A percentile compares a stretch with the other conserved stretches of the same genome.
These are phyloP conservation scores for Gliomastix tumulicola DNA, from an alignment of 2,329 filamentous ascomycete species.

Conservation along the genomic window DNA sequence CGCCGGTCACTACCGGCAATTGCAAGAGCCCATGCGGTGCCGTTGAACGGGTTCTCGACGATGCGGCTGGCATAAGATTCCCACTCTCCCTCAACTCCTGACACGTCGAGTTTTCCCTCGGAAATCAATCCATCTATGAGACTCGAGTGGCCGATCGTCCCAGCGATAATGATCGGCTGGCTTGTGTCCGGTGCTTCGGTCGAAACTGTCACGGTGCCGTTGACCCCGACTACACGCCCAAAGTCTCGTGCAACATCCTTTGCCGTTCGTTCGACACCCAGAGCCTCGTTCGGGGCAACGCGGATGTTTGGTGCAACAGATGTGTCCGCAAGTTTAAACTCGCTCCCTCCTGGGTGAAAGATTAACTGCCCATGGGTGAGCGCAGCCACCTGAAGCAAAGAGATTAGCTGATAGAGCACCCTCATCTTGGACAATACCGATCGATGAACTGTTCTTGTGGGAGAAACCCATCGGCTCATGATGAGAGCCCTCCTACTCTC, in stretches of 20 bases:
- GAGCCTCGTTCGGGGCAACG: conserved; percentile 1
- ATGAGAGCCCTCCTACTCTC: too few species aligned
- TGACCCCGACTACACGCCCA: conserved; percentile 61
- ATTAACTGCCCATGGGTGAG: too few species aligned
- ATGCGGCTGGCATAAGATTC: conserved; percentile 59
- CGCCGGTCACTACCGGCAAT: conserved; percentile 59
- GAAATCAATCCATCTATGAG: conserved; percentile 52
- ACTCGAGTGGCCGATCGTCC: conserved; percentile 58
- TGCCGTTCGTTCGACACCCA: conserved; percentile 41
- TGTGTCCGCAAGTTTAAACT: neutral
- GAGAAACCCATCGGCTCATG: too few species aligned
- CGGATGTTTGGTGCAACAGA: conserved; percentile 22
- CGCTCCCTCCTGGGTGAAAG: too few species aligned
- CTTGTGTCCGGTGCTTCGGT: conserved; percentile 24
- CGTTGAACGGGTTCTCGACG: conserved; percentile 48
- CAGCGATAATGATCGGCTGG: conserved; percentile 54
- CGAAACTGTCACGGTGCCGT: conserved; percentile 19
- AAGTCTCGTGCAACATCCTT: conserved; percentile 63
- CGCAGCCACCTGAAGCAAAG: too few species aligned
- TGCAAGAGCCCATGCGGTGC: conserved; percentile 51
- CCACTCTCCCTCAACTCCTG: conserved; percentile 55
- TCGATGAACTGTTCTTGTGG: too few species aligned
- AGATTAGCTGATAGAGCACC: too few species aligned
- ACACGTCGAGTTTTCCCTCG: conserved; percentile 49
- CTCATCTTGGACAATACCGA: too few species aligned